phyloP scores from a whole-genome alignment of 768 basidiomycete species.

The Leccinum broughii region DNA sequence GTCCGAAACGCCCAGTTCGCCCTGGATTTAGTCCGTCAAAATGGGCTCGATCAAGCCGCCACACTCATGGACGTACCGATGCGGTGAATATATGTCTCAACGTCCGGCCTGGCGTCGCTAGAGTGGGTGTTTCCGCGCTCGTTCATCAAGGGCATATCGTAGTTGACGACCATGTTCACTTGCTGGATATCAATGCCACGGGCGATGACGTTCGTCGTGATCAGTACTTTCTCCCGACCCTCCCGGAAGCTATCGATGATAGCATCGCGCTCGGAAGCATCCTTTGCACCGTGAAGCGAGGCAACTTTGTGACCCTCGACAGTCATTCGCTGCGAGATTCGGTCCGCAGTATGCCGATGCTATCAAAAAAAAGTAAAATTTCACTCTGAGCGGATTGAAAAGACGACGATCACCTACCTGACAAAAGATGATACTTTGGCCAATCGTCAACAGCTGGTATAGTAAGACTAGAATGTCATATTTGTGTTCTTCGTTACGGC shows the following conservation, averaged over 20 bases:
- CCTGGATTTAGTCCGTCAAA: slow-evolving; percentile 50
- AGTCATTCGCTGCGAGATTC: slow-evolving; percentile 87
- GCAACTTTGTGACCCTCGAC: slow-evolving; percentile 95
- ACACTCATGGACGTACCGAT: slow-evolving; percentile 63
- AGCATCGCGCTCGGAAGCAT: slow-evolving; percentile 83
- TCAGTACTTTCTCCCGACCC: slow-evolving; percentile 94
- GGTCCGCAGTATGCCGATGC: slow-evolving; percentile 91
- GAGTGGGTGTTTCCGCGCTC: slow-evolving; percentile 51
- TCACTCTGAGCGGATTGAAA: neutral
- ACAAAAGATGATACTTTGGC: slow-evolving; percentile 99
- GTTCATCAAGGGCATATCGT: slow-evolving; percentile 87
- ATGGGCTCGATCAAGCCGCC: neutral
- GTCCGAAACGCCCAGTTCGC: slow-evolving; percentile 96
- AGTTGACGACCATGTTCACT: slow-evolving; percentile 99
- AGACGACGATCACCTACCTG: slow-evolving; percentile 52
- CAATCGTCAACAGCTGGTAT: slow-evolving; percentile 89
- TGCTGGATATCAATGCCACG: slow-evolving; percentile 98
- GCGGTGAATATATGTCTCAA: slow-evolving; percentile 97
- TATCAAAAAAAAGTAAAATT: too few species aligned
- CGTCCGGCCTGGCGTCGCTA: slow-evolving; percentile 69
- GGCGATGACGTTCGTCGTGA: slow-evolving; percentile 98
- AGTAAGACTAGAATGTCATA: slow-evolving; percentile 92
- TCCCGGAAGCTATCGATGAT: slow-evolving; percentile 96
- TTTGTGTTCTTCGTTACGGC: slow-evolving; percentile 87
- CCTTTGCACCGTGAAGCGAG: slow-evolving; percentile 93